phyloP scores from a whole-genome alignment of 2,329 filamentous ascomycete genomes.

The Stagonosporopsis tanaceti region DNA sequence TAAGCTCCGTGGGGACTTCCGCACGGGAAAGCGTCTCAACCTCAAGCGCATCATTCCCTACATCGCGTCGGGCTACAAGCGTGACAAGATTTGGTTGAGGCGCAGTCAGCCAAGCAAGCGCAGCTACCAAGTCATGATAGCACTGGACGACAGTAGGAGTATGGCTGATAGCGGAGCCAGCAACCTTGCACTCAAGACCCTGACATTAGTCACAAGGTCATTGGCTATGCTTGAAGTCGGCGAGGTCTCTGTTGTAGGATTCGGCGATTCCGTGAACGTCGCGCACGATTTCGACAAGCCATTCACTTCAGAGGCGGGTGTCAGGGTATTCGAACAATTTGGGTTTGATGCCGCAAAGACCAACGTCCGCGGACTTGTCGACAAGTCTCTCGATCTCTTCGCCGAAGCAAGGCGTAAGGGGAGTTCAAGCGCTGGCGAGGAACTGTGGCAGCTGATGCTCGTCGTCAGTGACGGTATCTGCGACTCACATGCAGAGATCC shows the following conservation, averaged over 20 bases:
- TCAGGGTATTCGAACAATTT: constrained; percentile 84
- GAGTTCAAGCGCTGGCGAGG: constrained; percentile 58
- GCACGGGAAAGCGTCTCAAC: constrained; percentile 96
- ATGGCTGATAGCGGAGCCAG: constrained; percentile 87
- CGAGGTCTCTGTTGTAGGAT: constrained; percentile 89
- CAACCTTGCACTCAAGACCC: constrained; percentile 86
- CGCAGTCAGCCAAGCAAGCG: constrained; percentile 90
- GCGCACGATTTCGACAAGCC: constrained; percentile 86
- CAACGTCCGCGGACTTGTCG: constrained; percentile 81
- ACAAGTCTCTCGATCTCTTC: constrained; percentile 82
- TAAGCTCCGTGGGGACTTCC: constrained; percentile 95
- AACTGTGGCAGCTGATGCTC: constrained; percentile 94
- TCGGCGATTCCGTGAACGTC: constrained; percentile 82
- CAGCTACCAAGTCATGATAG: constrained; percentile 95
- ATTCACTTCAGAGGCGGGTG: constrained; percentile 82
- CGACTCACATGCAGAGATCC: constrained; percentile 84
- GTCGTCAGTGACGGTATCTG: constrained; percentile 95
- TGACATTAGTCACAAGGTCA: constrained; percentile 87
- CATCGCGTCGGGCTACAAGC: constrained; percentile 97
- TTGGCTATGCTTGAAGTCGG: constrained; percentile 94
- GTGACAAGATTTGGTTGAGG: constrained; percentile 99
- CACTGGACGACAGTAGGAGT: constrained; percentile 92
- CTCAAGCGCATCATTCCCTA: constrained; percentile 99
- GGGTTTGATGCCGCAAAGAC: constrained; percentile 86
- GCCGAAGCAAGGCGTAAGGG: constrained; percentile 73